Conservation (phyloP, 78 protist species). For the Guillardia theta region DNA sequence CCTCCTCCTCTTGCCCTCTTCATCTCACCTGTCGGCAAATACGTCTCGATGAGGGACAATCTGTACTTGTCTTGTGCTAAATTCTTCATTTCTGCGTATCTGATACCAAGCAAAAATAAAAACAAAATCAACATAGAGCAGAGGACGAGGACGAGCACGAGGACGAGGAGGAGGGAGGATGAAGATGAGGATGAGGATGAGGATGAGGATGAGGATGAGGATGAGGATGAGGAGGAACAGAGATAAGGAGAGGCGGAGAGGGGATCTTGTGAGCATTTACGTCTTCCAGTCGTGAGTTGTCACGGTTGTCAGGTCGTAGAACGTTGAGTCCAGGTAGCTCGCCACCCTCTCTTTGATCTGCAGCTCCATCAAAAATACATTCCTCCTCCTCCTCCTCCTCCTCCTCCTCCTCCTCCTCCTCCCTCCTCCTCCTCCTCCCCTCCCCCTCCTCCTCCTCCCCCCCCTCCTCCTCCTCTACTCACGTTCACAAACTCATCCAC, state of each 20-base stretch:
- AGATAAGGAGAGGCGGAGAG: too few species aligned
- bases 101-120: too few species aligned
- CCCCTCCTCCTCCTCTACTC: not conserved
- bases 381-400: not conserved
- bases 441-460: slow-evolving; percentile 13
- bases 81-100: slow-evolving; percentile 90
- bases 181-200: too few species aligned
- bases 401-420: not conserved
- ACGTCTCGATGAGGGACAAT: slow-evolving; percentile 68
- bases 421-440: slow-evolving; percentile 58
- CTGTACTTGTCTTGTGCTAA: slow-evolving; percentile 85
- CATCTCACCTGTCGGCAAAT: slow-evolving; percentile 66
- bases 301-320: slow-evolving; percentile 92
- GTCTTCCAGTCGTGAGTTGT: slow-evolving; percentile 87
- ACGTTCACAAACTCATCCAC: not conserved
- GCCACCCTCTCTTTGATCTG: not conserved
- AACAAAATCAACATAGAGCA: too few species aligned
- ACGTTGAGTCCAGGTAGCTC: slow-evolving; percentile 73
- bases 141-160: too few species aligned
- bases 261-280: too few species aligned
- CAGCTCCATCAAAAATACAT: not conserved
- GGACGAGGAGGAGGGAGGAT: too few species aligned
- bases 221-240: too few species aligned
- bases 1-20: too few species aligned
- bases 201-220: too few species aligned